Evolutionary conservation across 2,329 filamentous ascomycete genomes (phyloP), one percentile per base, ranked within the genome.

Genomic region (Penicillium digitatum): DNA sequence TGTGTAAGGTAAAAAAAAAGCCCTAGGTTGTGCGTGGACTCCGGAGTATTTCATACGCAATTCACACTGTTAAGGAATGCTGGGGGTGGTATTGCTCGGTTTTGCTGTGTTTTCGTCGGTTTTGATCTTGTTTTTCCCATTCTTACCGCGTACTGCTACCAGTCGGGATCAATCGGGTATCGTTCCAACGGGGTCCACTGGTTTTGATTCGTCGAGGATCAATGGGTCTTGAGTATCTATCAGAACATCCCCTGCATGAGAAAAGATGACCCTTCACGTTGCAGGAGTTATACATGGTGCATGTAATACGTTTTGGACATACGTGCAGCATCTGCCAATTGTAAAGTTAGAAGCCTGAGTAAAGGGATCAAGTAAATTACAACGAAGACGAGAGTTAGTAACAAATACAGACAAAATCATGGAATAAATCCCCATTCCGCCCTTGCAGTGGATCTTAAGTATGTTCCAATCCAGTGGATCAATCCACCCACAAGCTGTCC

Each of bases 1-100:
- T 58, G 34, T 24, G 47, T 54, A 43, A 38, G 35, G 56, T 58
- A 54, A 54, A 52, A 43, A 53, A 61, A 64, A 64, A 69, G 67
- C 65, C 67, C 67, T 68, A 68, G 58, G 64, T 60, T 64, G 62
- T 63, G 62, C 59, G 50, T 44, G 58, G 56, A 54, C 57, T 47
- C 26, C 47, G 49, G 52, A 56, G 56, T 63, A 60, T 64, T 62
- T 59, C 56, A 60, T 37, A 49, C 45, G 59, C 54, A 59, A 51
- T 55, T 53, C 51, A 37, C 42, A 42, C 51, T 39, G 53, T 62
- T 35, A 22, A 56, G 58, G 62, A 64, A 64, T 65, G 62, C 50
- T 62, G 56, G 57, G 54, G 60, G 37, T 26, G 22, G 39, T 42
- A 42, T 42, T 26, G 39, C 5, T 26, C 5, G 26, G 57, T 62